These are phyloP conservation scores for Xylaria sp. DNA, from an alignment of 2,329 filamentous ascomycete genomes.

Conservation along the genomic window DNA sequence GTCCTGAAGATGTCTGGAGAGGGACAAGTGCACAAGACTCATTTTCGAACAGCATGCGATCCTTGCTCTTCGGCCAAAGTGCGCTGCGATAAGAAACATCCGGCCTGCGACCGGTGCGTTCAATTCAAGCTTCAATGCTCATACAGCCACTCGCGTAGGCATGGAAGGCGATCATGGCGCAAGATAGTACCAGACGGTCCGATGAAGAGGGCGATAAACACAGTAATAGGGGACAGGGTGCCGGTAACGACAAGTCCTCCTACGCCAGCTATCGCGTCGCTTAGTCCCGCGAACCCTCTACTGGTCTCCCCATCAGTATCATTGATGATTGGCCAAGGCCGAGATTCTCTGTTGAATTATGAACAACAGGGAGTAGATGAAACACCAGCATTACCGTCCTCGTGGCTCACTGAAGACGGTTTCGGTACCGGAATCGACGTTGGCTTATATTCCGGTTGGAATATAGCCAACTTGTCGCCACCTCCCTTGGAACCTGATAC, in stretches of 20 bases:
- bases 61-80: constrained; percentile 33
- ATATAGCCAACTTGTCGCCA: constrained; percentile 5
- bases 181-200: constrained; percentile 5
- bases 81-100: constrained; percentile 31
- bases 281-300: background rate
- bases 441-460: background rate
- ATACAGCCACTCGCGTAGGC: constrained; percentile 33
- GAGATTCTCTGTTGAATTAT: background rate
- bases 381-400: background rate
- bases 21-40: background rate
- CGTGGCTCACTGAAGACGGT: background rate
- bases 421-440: constrained; percentile 3
- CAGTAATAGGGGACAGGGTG: background rate
- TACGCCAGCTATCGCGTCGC: background rate
- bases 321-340: background rate
- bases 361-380: background rate
- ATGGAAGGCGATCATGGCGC: constrained; percentile 26
- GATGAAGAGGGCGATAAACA: constrained; percentile 5
- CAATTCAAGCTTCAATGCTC: constrained; percentile 25
- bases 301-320: background rate
- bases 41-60: constrained; percentile 32
- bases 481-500: background rate
- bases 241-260: background rate
- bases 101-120: constrained; percentile 27
- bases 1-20: constrained; percentile 8